Evolutionary conservation across 179 eudicot species (phyloP).

Genomic region (Heliamphora pulchella): DNA sequence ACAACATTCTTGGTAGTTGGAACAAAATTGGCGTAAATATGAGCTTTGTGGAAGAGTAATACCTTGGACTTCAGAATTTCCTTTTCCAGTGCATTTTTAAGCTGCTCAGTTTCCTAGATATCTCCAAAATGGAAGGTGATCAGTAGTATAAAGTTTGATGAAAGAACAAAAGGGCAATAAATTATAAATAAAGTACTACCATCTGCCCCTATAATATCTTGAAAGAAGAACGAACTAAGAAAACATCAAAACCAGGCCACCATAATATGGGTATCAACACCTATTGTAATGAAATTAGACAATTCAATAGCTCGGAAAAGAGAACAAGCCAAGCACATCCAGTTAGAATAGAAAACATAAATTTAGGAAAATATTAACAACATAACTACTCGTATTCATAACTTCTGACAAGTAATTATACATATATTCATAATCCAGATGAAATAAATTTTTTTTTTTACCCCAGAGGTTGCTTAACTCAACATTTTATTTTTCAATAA

Average conservation of each 20-base stretch:
- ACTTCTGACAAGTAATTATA: no score
- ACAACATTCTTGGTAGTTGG: not conserved
- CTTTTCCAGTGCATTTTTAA: conserved; percentile 51
- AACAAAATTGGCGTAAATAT: not conserved
- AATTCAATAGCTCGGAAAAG: not conserved
- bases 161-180: not conserved
- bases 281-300: conserved; percentile 3
- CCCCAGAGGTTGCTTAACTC: not conserved
- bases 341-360: not conserved
- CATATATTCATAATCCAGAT: not conserved
- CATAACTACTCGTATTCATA: not conserved
- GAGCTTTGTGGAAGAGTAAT: conserved; percentile 11
- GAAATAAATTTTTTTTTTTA: not conserved
- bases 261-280: not conserved
- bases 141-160: conserved; percentile 17
- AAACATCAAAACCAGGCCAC: conserved; percentile 2
- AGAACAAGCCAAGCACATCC: not conserved
- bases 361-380: not conserved
- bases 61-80: conserved; percentile 54
- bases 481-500: not conserved
- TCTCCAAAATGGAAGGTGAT: conserved; percentile 18
- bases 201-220: not conserved
- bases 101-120: conserved; percentile 61
- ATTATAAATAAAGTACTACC: not conserved
- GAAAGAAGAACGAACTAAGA: conserved; percentile 1